phyloP scores from a whole-genome alignment of 2,329 filamentous ascomycete genomes.

The Mollisia scopiformis region DNA sequence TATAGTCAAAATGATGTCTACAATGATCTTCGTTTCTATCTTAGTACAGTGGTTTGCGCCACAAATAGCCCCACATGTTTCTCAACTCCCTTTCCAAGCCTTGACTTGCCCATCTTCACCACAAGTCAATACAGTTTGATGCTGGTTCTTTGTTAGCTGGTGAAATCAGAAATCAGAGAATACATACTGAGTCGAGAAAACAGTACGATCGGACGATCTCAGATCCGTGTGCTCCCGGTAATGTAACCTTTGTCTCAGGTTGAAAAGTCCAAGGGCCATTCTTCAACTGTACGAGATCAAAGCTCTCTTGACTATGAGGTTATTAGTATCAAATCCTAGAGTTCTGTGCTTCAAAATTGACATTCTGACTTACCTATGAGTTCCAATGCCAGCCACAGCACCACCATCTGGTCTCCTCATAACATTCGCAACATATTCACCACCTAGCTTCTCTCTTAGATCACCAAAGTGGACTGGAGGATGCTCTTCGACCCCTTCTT shows the following conservation, averaged over 20 bases:
- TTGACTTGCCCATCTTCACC: constrained; percentile 45
- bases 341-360: constrained; percentile 18
- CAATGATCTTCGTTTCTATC: too few relatives aligned
- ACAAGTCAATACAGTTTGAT: constrained; percentile 40
- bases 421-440: constrained; percentile 76
- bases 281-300: constrained; percentile 63
- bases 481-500: constrained; percentile 55
- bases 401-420: constrained; percentile 61
- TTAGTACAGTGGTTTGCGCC: background rate
- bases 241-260: constrained; percentile 56
- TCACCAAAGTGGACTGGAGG: constrained; percentile 66
- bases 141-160: constrained; percentile 23
- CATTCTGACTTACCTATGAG: constrained; percentile 60
- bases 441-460: constrained; percentile 64
- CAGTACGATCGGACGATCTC: constrained; percentile 68
- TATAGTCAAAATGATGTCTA: background rate
- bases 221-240: constrained; percentile 64
- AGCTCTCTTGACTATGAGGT: constrained; percentile 52
- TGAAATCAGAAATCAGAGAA: background rate
- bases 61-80: background rate
- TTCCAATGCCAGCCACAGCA: constrained; percentile 66
- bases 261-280: constrained; percentile 59
- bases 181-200: constrained; percentile 59
- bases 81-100: constrained; percentile 39
- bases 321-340: too few relatives aligned